phyloP scores from a whole-genome alignment of 2,329 filamentous ascomycete genomes.

The Sphaerulina populicola region DNA sequence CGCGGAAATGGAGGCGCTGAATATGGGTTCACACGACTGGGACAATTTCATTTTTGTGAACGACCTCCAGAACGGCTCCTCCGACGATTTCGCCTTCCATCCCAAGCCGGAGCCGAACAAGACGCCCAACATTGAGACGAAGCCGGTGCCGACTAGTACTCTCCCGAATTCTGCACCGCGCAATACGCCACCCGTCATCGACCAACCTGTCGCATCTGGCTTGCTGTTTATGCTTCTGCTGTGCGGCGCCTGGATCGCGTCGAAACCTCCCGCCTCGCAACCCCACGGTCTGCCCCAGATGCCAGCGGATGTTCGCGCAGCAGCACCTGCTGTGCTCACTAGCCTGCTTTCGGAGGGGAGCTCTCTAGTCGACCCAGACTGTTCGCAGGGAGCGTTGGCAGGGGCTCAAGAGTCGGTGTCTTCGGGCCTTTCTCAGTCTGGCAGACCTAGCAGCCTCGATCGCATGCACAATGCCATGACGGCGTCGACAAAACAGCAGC shows the following conservation, averaged over 20 bases:
- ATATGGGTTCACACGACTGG: constrained; percentile 64
- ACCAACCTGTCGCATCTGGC: constrained; percentile 63
- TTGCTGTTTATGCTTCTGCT: constrained; percentile 92
- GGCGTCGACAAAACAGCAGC: constrained; percentile 68
- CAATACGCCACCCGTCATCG: constrained; percentile 27
- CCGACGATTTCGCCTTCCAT: constrained; percentile 52
- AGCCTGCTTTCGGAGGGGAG: constrained; percentile 46
- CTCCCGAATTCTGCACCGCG: constrained; percentile 35
- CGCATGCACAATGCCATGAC: constrained; percentile 42
- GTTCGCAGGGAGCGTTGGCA: constrained; percentile 4
- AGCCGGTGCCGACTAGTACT: constrained; percentile 13
- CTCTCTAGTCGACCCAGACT: constrained; percentile 7
- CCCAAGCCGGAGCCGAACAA: constrained; percentile 20
- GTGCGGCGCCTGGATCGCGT: constrained; percentile 90
- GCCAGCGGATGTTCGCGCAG: constrained; percentile 70
- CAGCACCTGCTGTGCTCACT: constrained; percentile 67
- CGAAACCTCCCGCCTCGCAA: constrained; percentile 63
- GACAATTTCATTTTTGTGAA: constrained; percentile 71
- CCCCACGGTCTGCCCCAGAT: constrained; percentile 66
- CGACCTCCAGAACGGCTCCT: constrained; percentile 30
- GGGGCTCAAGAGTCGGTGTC: constrained; percentile 22
- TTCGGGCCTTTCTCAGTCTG: constrained; percentile 14
- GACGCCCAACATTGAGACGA: constrained; percentile 19
- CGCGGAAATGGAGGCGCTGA: constrained; percentile 72
- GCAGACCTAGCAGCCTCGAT: constrained; percentile 28